Evolutionary conservation across 2,329 filamentous ascomycete species (phyloP), one percentile per base, ranked within the genome.

Genomic region (Dothiorella sarmentorum): DNA sequence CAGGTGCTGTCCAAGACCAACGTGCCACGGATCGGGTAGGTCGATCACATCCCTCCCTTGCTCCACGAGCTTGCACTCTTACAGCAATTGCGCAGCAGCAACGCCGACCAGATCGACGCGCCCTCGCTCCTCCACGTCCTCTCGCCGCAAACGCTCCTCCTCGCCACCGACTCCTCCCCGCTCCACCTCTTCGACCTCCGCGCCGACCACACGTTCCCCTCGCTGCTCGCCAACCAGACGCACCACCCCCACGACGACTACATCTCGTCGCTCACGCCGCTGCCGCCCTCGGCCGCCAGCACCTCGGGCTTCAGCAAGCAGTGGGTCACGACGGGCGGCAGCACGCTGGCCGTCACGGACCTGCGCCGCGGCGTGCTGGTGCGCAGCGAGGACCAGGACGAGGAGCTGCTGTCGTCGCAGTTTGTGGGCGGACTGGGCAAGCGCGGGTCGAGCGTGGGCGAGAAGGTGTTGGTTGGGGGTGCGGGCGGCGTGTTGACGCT

Each of bases 221-320:
- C 82, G 10, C 87, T 83, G 63, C 91, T 69, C 1, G 38, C 91
- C 1, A 82, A 87, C 20, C 89, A 92, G 68, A 91, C 90, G 9
- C 87, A 93, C 70, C 86, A 86, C 62, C 93, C 93, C 0, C 94
- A 99, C 75, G 86, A 89, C 66, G 93, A 97, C 76, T 97, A 96
- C 73, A 85, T 99, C 57, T 94, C 92, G 29, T 92, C 90, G 51
- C 81, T 99, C 43, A 89, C 90, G 0, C 86, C 92, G 1, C 82
- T 99, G 0, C 91, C 92, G 0, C 83, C 92, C 0, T 87, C 88
- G 2, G 82, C 86, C 27, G 85, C 88, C 58, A 94, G 89, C 72
- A 96, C 91, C 0, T 93, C 88, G 17, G 92, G 92, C 4, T 93
- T 90, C 71, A 86, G 90, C 67, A 96, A 96, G 75, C 93, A 97